Base-by-base conservation (phyloP, 2,329 filamentous ascomycete genomes). In the Escovopsis weberi region DNA sequence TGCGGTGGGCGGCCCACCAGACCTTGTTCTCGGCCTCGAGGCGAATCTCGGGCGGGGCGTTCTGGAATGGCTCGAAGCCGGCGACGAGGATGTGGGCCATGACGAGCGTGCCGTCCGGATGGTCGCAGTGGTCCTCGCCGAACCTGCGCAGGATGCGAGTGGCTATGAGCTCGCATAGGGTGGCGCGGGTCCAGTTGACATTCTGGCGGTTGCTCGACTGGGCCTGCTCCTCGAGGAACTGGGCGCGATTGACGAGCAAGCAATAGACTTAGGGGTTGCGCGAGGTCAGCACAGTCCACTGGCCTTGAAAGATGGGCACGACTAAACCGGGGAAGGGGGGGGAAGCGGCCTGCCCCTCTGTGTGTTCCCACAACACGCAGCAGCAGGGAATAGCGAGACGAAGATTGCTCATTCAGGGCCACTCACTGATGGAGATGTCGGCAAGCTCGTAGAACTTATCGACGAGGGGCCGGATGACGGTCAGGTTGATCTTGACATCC, bases 31-130 rank as follows among this genome's bases (percentile, higher is more conserved):
- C 66, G 28, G 73, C 75, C 50, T 82, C 70, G 12, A 68, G 65
- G 33, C 75, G 69, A 35, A 88, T 71, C 43, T 82, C 72, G 1
- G 69, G 63, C 0, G 85, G 85, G 0, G 84, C 84, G 50, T 85
- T 85, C 60, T 91, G 85, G 52, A 91, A 91, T 1, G 85, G 85
- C 53, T 87, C 81, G 53, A 93, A 91, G 12, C 83, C 82, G 12
- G 84, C 82, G 12, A 93, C 82, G 18, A 91, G 72, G 30, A 91
- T 81, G 51, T 88, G 83, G 6, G 85, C 78, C 6, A 91, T 69
- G 19, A 85, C 66, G 4, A 91, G 66, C 11, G 91, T 69, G 1
- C 84, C 83, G 26, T 78, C 69, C 0, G 77, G 68, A 5, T 82
- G 83, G 12, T 78, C 74, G 23, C 23, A 23, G 45, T 84, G 78